A percentile compares a stretch with the other conserved stretches of the same genome.
Conservation (phyloP, 1,284 basidiomycete genomes). For the Meripilus lineatus region DNA sequence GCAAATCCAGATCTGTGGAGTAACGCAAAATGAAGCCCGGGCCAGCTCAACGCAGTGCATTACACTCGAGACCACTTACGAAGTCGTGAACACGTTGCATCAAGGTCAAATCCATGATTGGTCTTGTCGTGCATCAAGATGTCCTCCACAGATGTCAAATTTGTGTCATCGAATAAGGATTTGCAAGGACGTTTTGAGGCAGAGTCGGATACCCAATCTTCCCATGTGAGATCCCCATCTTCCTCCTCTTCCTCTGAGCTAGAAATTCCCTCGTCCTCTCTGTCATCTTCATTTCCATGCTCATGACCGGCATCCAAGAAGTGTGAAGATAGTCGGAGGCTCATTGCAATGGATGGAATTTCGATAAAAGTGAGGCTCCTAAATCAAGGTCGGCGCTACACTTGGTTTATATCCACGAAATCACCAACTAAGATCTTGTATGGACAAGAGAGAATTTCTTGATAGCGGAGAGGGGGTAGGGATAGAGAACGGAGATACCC, state of each 20-base stretch:
- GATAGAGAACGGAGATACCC: too few species aligned
- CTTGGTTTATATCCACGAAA: too few species aligned
- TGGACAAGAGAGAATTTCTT: too few species aligned
- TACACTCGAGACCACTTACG: slow-evolving; percentile 36
- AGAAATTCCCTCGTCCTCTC: neutral
- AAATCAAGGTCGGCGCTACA: too few species aligned
- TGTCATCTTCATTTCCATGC: neutral
- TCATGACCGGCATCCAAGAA: neutral
- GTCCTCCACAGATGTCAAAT: slow-evolving; percentile 56
- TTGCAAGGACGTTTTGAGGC: slow-evolving; percentile 49
- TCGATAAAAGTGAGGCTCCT: too few species aligned
- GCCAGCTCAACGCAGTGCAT: slow-evolving; percentile 13
- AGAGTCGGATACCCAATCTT: slow-evolving; percentile 78
- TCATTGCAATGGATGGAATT: slow-evolving; percentile 1
- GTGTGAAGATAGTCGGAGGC: slow-evolving; percentile 3
- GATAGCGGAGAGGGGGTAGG: too few species aligned
- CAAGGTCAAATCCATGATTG: slow-evolving; percentile 62
- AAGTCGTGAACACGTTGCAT: slow-evolving; percentile 41
- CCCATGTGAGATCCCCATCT: slow-evolving; percentile 63
- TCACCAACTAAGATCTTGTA: too few species aligned
- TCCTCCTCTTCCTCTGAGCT: slow-evolving; percentile 30
- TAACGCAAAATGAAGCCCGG: slow-evolving; percentile 12
- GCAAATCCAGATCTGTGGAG: slow-evolving; percentile 53
- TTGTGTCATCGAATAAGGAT: slow-evolving; percentile 78
- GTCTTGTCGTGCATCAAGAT: slow-evolving; percentile 62